Conservation (phyloP, 1,284 basidiomycete genomes). For the Ustilago bromivora region DNA sequence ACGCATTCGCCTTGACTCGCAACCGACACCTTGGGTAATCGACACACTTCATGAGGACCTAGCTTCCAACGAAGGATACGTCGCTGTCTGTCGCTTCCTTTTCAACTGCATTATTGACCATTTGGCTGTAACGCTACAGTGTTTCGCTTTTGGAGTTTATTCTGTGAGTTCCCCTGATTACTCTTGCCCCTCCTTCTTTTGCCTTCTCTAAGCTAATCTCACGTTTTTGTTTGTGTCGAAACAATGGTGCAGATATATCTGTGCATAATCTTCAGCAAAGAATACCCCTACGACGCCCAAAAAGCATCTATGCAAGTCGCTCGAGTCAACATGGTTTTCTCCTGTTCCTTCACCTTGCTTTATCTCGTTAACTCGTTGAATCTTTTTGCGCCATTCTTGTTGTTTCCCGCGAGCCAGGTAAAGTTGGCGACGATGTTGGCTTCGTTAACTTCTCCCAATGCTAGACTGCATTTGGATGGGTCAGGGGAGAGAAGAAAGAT, state of each 20-base stretch:
- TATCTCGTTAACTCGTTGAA: constrained; percentile 34
- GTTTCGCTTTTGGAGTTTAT: constrained; percentile 21
- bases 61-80: constrained; percentile 28
- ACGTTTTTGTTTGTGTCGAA: not conserved
- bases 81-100: constrained; percentile 31
- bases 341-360: constrained; percentile 26
- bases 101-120: constrained; percentile 48
- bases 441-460: not conserved
- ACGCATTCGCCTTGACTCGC: not conserved
- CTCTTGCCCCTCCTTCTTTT: not conserved
- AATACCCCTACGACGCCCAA: constrained; percentile 12
- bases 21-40: constrained; percentile 5
- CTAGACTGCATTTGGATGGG: not conserved
- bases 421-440: constrained; percentile 34
- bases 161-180: constrained; percentile 20
- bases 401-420: constrained; percentile 33
- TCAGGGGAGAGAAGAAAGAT: not conserved
- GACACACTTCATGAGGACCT: constrained; percentile 23
- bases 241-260: constrained; percentile 13
- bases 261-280: not conserved
- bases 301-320: constrained; percentile 8
- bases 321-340: constrained; percentile 11
- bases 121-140: constrained; percentile 25
- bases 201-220: no score
- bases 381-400: constrained; percentile 38